Evolutionary conservation across 352 stramenopile genomes (phyloP), one percentile per base, ranked within the genome.

Genomic region (Pythium rishiriense): DNA sequence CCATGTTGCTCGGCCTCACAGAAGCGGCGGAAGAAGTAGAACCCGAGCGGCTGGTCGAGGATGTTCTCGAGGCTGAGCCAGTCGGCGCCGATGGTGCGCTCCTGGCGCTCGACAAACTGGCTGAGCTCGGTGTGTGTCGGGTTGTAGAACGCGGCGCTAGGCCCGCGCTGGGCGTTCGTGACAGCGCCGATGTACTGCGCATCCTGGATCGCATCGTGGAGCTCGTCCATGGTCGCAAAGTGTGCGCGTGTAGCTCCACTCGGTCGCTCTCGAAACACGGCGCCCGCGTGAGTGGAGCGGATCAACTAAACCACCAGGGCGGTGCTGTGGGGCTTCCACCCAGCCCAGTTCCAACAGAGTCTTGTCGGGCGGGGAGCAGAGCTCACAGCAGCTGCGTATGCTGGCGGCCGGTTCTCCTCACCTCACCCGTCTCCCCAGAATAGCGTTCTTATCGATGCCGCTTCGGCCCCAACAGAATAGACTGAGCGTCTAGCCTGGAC

Each of bases 141-240:
- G n/a, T 75, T 85, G 72, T 91, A 91, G 62, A 88, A 94, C 3
- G 83, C 78, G 2, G 83, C 78, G 35, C 69, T 90, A 0, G 85
- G 85, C 0, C 84, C 80, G 12, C 83, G 83, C 39, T 89, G 77
- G 33, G 78, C 69, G 49, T 95, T 92, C 17, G 70, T 87, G 58
- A 96, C 85, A 0, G 87, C 88, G 53, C 86, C 83, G 50, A 96
- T 93, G 64, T 96, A 97, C 67, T 94, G 82, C 53, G 87, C 87
- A 59, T 97, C 88, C 62, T 96, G 86, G 49, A 97, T 92, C 45
- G 87, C 87, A 74, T 97, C 88, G 55, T 96, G 86, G 26, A 96
- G 77, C 66, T 93, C 87, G 61, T 96, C 85, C 88, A 96, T 96
- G 9, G 62, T 50, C 9, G 12, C 35, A 17, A 48, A 14, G 73